Evolutionary conservation across 2,329 filamentous ascomycete species (phyloP).

Genomic region (Aureobasidium sp.): DNA sequence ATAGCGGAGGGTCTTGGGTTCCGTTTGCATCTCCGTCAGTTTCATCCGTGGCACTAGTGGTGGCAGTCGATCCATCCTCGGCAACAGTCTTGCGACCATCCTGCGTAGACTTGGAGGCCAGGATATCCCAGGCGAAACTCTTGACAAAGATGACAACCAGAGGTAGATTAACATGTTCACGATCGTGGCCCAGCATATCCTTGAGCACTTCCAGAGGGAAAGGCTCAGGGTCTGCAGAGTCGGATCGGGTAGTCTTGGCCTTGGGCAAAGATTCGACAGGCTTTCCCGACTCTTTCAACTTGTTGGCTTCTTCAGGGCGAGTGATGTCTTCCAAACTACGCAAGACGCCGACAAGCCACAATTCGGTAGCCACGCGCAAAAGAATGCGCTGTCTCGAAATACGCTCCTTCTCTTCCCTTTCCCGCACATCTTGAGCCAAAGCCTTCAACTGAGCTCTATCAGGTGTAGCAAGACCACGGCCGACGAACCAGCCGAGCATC

Average conservation of each 20-base stretch:
- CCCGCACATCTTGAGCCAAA: constrained; percentile 69
- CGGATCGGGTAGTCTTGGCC: constrained; percentile 46
- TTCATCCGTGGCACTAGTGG: constrained; percentile 42
- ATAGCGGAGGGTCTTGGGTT: constrained; percentile 62
- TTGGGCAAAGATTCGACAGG: constrained; percentile 44
- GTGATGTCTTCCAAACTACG: constrained; percentile 67
- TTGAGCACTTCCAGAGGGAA: constrained; percentile 98
- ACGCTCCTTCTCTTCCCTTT: constrained; percentile 93
- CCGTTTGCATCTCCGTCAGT: constrained; percentile 39
- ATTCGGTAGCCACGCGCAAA: constrained; percentile 81
- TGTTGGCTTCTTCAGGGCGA: constrained; percentile 54
- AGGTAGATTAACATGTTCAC: constrained; percentile 84
- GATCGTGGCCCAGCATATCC: constrained; percentile 86
- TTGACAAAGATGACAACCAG: constrained; percentile 94
- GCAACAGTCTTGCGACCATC: constrained; percentile 79
- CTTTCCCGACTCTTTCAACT: constrained; percentile 48
- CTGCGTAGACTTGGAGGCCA: constrained; percentile 65
- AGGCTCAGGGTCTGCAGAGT: constrained; percentile 68
- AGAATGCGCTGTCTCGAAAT: constrained; percentile 77
- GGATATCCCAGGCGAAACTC: constrained; percentile 88
- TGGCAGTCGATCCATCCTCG: constrained; percentile 63
- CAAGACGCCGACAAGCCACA: constrained; percentile 88
- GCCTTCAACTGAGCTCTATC: constrained; percentile 77
- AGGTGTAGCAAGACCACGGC: constrained; percentile 81
- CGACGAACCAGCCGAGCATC: constrained; percentile 85